Base-by-base conservation (phyloP, 2,329 filamentous ascomycete genomes). In the Sporothrix sp. region DNA sequence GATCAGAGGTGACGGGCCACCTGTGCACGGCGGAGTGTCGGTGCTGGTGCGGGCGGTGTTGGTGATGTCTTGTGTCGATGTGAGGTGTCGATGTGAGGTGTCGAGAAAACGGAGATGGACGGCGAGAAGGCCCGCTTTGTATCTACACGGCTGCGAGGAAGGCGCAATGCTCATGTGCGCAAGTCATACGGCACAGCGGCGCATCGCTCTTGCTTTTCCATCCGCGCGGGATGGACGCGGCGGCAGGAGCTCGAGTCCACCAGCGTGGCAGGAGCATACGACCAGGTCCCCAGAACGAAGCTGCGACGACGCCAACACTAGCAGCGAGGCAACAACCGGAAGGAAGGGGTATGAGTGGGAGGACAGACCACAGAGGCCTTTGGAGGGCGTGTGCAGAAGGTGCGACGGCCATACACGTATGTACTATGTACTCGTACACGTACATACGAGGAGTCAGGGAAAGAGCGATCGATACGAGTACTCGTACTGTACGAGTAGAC, bases 61-160 rank as follows among this genome's bases (percentile, higher is more conserved):
- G n/a, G n/a, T n/a, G n/a, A n/a, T n/a, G n/a, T n/a, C n/a, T n/a
- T n/a, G n/a, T n/a, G n/a, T 36, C 20, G 43, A 14, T 16, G 40
- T n/a, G 36, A 40, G 27, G 28, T 21, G 27, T 40, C 25, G 35
- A 40, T 21, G n/a, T n/a, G 21, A 40, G 18, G 23, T 20, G 20
- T 32, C 16, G 11, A 39, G 45, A 35, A n/a, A 36, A 42, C 16
- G 11, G 25, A 30, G 7, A 45, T 10, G 23, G 20, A 23, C n/a
- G n/a, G n/a, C n/a, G n/a, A n/a, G n/a, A n/a, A n/a, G n/a, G n/a
- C n/a, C n/a, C n/a, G n/a, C n/a, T n/a, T n/a, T n/a, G n/a, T n/a
- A n/a, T n/a, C n/a, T n/a, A n/a, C 46, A 48, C 37, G 37, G 46
- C 7, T 8, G 36, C 36, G 36, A 37, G 46, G 46, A 48, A 48